A percentile compares a stretch with the other conserved stretches of the same genome.
phyloP scores from a whole-genome alignment of 768 basidiomycete species.

The Rhizopogon vesiculosus region DNA sequence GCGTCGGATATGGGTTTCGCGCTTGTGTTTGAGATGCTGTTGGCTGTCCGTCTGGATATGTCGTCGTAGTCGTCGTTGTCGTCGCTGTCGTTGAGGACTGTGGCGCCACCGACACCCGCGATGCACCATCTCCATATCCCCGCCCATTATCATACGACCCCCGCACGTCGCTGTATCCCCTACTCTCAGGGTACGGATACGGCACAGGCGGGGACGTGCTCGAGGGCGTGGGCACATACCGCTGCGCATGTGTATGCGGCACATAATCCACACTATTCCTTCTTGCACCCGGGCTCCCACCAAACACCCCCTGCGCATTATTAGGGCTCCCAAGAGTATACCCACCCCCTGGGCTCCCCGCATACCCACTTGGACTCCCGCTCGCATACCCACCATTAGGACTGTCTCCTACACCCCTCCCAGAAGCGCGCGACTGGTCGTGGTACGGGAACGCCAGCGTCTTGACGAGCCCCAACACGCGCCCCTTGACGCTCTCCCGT shows the following conservation, averaged over 20 bases:
- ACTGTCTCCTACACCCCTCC: constrained; percentile 37
- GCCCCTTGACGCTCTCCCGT: constrained; percentile 55
- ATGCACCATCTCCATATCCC: neutral
- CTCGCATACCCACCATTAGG: constrained; percentile 40
- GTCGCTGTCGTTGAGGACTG: constrained; percentile 1
- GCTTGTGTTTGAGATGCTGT: constrained; percentile 7
- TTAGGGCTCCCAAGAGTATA: constrained; percentile 1
- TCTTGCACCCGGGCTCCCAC: neutral
- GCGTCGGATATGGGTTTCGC: constrained; percentile 24
- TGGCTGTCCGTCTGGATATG: constrained; percentile 3
- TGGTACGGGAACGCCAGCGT: constrained; percentile 83
- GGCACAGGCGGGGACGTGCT: neutral
- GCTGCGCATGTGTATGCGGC: neutral
- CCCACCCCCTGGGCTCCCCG: constrained; percentile 45
- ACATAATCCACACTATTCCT: neutral
- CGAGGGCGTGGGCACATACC: neutral
- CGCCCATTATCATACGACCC: neutral
- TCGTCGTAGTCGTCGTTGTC: neutral
- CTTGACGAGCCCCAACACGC: constrained; percentile 61
- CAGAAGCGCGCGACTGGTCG: constrained; percentile 47
- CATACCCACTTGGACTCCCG: constrained; percentile 55
- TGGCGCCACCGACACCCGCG: constrained; percentile 1
- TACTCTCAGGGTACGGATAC: neutral
- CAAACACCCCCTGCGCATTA: neutral
- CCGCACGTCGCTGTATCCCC: neutral